phyloP scores from a whole-genome alignment of 2,329 filamentous ascomycete species.

The Penicillium sp. region DNA sequence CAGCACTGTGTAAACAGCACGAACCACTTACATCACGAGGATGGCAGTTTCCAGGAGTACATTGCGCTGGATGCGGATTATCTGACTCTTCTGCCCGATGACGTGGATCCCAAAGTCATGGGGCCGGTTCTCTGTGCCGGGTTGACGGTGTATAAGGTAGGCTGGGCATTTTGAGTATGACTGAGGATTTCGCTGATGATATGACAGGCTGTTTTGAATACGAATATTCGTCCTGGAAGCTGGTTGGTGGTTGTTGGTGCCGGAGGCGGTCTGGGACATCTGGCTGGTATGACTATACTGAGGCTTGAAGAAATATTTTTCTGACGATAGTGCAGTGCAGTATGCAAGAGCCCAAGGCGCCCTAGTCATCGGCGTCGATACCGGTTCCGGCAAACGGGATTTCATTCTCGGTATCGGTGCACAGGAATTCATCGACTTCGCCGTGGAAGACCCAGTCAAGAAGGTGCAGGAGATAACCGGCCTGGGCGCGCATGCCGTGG shows the following conservation, averaged over 20 bases:
- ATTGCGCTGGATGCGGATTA: constrained; percentile 47
- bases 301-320: neutral
- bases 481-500: constrained; percentile 42
- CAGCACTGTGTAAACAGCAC: constrained; percentile 44
- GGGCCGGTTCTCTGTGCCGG: constrained; percentile 48
- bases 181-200: neutral
- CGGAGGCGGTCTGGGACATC: constrained; percentile 47
- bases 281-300: constrained; percentile 36
- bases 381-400: constrained; percentile 37
- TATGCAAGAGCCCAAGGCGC: constrained; percentile 45
- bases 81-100: constrained; percentile 44
- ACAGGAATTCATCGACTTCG: constrained; percentile 44
- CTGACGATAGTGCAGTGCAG: constrained; percentile 33
- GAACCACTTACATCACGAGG: constrained; percentile 48
- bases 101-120: constrained; percentile 42
- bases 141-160: constrained; percentile 46
- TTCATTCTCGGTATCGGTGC: constrained; percentile 43
- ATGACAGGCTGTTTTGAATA: constrained; percentile 42
- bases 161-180: neutral
- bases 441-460: constrained; percentile 32
- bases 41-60: constrained; percentile 48
- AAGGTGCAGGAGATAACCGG: constrained; percentile 39
- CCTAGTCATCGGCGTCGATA: constrained; percentile 45
- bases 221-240: constrained; percentile 40
- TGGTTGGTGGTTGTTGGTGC: constrained; percentile 49